Evolutionary conservation across 495 filamentous ascomycete genomes (phyloP), one percentile per base, ranked within the genome.

Genomic region (Hypoxylon fragiforme): DNA sequence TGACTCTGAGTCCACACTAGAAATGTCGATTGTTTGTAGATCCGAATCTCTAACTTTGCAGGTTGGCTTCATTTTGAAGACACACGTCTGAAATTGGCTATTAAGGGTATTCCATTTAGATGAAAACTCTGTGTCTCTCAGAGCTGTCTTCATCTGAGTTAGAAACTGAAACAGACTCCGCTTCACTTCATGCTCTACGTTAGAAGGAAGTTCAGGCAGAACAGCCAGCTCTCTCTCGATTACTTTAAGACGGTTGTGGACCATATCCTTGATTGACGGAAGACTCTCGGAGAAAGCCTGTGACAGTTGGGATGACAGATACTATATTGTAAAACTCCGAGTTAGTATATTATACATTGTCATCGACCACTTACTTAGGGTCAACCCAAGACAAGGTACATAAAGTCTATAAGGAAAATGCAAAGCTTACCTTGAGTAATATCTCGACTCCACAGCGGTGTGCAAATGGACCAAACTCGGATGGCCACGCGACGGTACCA

Each of bases 391-490:
- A n/a, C n/a, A n/a, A n/a, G n/a, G n/a, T n/a, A n/a, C n/a, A n/a
- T n/a, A n/a, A n/a, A n/a, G n/a, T n/a, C n/a, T n/a, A n/a, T n/a
- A n/a, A n/a, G n/a, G n/a, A n/a, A n/a, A n/a, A n/a, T n/a, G n/a
- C n/a, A n/a, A 6, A 3, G 62, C 68, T 63, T 65, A 80, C 79
- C 71, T 75, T 21, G 0, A 90, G 64, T 0, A 77, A 77, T 0
- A 71, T 50, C 39, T 74, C 70, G 0, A 84, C 83, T 0, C 87
- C 87, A 40, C 84, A 85, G 1, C 78, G 76, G 5, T 80, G 60
- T 1, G 69, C 60, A 54, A 81, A 86, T 0, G 50, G 3, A 0
- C 64, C 55, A 14, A 87, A 78, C 0, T 71, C 64, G 0, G 51
- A 63, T 0, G 73, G 65, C 81, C 83, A 89, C 1, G 32, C 22